These are phyloP conservation scores for Xerocomus potaroensis DNA, from an alignment of 768 basidiomycete genomes.

Conservation along the genomic window DNA sequence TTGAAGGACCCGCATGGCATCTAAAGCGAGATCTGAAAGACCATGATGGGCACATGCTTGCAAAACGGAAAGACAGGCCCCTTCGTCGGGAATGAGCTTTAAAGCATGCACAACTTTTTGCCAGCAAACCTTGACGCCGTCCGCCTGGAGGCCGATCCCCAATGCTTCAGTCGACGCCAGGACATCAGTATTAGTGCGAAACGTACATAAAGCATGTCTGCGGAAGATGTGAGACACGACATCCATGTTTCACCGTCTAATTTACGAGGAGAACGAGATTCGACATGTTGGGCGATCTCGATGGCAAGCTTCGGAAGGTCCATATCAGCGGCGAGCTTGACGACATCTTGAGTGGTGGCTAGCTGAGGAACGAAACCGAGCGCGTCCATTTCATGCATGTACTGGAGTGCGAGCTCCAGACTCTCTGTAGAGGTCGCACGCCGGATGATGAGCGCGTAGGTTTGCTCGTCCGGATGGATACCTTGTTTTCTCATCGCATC, in stretches of 20 bases:
- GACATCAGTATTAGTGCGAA: neutral
- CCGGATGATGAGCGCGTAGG: slow-evolving; percentile 51
- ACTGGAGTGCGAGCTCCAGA: slow-evolving; percentile 62
- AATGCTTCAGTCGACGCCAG: neutral
- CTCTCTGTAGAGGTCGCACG: slow-evolving; percentile 45
- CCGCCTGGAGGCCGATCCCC: slow-evolving; percentile 47
- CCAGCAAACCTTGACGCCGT: slow-evolving; percentile 68
- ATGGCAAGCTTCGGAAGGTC: slow-evolving; percentile 65
- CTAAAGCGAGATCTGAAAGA: slow-evolving; percentile 62
- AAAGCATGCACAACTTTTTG: slow-evolving; percentile 48
- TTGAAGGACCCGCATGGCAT: slow-evolving; percentile 57
- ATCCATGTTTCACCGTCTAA: slow-evolving; percentile 59
- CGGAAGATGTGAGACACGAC: slow-evolving; percentile 59
- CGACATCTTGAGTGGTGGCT: slow-evolving; percentile 45
- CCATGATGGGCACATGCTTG: slow-evolving; percentile 71
- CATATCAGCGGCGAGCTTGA: slow-evolving; percentile 48
- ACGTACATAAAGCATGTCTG: slow-evolving; percentile 66
- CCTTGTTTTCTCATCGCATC: slow-evolving; percentile 50
- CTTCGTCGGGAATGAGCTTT: slow-evolving; percentile 65
- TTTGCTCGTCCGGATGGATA: slow-evolving; percentile 47
- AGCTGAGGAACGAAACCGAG: slow-evolving; percentile 49
- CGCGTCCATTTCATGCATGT: slow-evolving; percentile 54
- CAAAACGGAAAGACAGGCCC: slow-evolving; percentile 63
- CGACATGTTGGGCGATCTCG: slow-evolving; percentile 63
- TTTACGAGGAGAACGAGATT: slow-evolving; percentile 48